Base-by-base conservation (phyloP, 306 rosid species). In the Sesbania bispinosa region DNA sequence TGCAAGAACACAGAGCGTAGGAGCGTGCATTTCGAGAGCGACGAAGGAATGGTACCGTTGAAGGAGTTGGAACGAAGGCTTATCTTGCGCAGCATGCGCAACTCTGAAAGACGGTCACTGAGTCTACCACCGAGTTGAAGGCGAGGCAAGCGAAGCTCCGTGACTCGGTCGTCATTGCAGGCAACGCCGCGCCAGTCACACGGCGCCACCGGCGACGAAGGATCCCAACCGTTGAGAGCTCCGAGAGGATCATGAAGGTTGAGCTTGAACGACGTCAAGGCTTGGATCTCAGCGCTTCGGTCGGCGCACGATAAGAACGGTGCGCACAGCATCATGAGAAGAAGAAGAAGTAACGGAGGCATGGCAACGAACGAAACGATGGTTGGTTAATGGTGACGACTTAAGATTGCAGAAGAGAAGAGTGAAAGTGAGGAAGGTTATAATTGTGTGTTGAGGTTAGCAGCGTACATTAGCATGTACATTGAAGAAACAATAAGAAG, bases 111-210 rank as follows among this genome's bases (percentile, higher is more conserved):
- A 8, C 81, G 82, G 52, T 85, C 88, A 48, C 84, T 85, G 81
- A 93, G 92, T 0, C 87, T 75, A 5, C 98, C 98, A 21, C 75
- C 77, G 67, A 89, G 98, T 69, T 84, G 91, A 78, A 89, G 88
- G 18, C 88, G 87, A 62, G 96, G 97, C 70, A 93, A 47, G 3
- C 96, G 96, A 38, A 93, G 82, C 82, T 88, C 97, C 0, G 86
- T 72, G 69, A 93, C 96, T 18, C 90, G 85, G 59, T 57, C 75
- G 48, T 51, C 52, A 15, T 18, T 19, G 24, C 86, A 89, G 3
- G 67, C 23, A 14, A 93, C 87, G 2, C 98, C 98, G 1, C 90
- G 87, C 98, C 98, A 93, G 85, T 93, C 92, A 42, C 97, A 93
- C 0, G 98, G 98, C 9, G 98, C 97, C 39, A 78, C 60, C 6